Conservation (phyloP, 495 filamentous ascomycete genomes). For the Acidomyces sp. region DNA sequence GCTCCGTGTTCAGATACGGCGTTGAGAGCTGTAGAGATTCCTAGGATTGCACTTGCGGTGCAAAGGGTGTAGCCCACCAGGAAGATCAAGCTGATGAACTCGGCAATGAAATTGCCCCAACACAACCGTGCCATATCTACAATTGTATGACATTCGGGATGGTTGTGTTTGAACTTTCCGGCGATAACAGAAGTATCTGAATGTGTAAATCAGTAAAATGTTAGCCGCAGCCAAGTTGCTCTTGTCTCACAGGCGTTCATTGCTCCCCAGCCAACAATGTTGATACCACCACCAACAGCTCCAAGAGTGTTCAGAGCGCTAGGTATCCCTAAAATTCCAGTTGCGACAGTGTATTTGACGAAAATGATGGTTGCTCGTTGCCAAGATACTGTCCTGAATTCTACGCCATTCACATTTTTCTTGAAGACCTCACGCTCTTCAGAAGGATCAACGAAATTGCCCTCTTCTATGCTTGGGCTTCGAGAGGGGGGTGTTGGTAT, state of each 20-base stretch:
- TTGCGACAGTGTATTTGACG: constrained; percentile 5
- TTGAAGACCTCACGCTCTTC: constrained; percentile 10
- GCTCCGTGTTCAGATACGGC: constrained; percentile 13
- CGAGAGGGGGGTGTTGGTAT: too few relatives aligned
- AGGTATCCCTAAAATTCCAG: constrained; percentile 4
- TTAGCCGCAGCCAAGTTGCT: too few relatives aligned
- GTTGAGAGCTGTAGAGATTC: constrained; percentile 11
- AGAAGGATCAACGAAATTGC: too few relatives aligned
- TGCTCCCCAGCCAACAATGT: constrained; percentile 2
- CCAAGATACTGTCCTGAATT: constrained; percentile 7
- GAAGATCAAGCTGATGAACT: constrained; percentile 9
- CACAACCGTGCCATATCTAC: constrained; percentile 8
- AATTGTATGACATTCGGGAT: constrained; percentile 12
- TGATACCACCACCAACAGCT: constrained; percentile 1
- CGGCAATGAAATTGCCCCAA: constrained; percentile 10
- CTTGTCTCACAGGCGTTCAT: constrained; percentile 3
- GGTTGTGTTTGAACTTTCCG: constrained; percentile 7
- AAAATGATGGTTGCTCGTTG: constrained; percentile 7
- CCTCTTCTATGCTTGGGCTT: too few relatives aligned
- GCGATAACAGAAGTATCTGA: constrained; percentile 5
- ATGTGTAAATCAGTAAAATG: too few relatives aligned
- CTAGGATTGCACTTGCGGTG: constrained; percentile 26
- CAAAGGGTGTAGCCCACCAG: constrained; percentile 29
- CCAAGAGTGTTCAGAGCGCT: not conserved
- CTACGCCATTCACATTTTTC: constrained; percentile 2